Evolutionary conservation across 768 basidiomycete species (phyloP), one percentile per base, ranked within the genome.

Genomic region (Russula vinacea): DNA sequence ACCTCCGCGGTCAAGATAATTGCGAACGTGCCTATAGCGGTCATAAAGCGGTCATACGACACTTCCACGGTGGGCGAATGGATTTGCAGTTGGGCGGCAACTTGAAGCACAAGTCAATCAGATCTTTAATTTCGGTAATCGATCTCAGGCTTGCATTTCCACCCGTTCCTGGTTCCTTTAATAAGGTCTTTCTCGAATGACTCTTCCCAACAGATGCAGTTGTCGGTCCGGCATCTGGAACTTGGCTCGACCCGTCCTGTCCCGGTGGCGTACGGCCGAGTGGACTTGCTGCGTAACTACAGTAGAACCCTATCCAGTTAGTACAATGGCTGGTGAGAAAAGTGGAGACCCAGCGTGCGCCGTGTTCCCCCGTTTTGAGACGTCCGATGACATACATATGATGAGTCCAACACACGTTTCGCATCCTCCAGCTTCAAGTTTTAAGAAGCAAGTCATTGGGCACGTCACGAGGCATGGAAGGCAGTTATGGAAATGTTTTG

Each of bases 111-210:
- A 50, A 50, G 49, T 26, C 22, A 7, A 26, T 45, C 17, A 52
- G 56, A 63, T 63, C 62, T 58, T 45, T 26, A 47, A 62, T 56
- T 19, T 63, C 17, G 16, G 42, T 39, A 47, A 53, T 58, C 42
- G 53, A 60, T 55, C 35, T n/a, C n/a, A n/a, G n/a, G n/a, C n/a
- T n/a, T 58, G 11, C n/a, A 22, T 29, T 45, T 44, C 29, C 22
- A n/a, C 16, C 37, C 14, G 57, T 47, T 26, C 63, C 53, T 60
- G 63, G 63, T 60, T 47, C 57, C 62, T 53, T 49, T 51, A 47
- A 45, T 26, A 33, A 42, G 33, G 1, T 10, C 40, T 35, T 63
- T 57, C 44, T 35, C 56, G 49, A 50, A 51, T 51, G 32, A 24
- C 29, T 29, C 56, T 51, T 35, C 49, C 24, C 29, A 63, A 33